phyloP scores from a whole-genome alignment of 148 eudicot genomes.

The Camellia lanceoleosa region DNA sequence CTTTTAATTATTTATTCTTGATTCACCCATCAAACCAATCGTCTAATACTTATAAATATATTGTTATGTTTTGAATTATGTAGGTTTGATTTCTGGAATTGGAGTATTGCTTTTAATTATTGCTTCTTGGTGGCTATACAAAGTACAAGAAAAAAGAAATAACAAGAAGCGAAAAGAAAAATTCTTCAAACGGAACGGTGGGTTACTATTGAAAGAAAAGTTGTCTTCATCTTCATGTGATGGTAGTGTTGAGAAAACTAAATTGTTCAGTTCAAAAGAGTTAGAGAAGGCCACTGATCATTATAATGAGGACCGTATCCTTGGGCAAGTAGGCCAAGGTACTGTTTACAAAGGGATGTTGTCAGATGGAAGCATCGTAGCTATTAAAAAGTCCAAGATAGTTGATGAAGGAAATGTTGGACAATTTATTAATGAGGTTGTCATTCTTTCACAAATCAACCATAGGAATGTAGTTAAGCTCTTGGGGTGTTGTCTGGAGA shows the following conservation, averaged over 20 bases:
- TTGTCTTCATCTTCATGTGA: background rate
- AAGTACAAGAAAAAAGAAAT: no score
- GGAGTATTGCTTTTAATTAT: no score
- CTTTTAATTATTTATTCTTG: no score
- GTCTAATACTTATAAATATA: no score
- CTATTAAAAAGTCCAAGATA: slow-evolving; percentile 9
- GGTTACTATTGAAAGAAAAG: background rate
- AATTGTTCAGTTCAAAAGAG: slow-evolving; percentile 7
- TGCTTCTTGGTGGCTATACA: no score
- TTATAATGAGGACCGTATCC: no score
- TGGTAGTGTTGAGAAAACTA: slow-evolving; percentile 4
- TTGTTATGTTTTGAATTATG: no score
- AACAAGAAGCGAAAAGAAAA: background rate
- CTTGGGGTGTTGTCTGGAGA: no score
- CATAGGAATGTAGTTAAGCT: background rate
- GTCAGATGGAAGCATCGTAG: slow-evolving; percentile 2
- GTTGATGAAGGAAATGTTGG: background rate
- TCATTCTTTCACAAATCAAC: slow-evolving; percentile 13
- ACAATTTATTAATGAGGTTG: slow-evolving; percentile 15
- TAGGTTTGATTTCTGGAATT: no score
- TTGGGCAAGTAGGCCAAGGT: background rate
- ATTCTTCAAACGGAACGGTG: slow-evolving; percentile 4
- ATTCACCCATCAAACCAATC: no score
- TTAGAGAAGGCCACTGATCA: background rate
- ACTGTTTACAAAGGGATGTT: slow-evolving; percentile 17